Evolutionary conservation across 257 asterid species (phyloP), one percentile per base, ranked within the genome.

Genomic region (Solanum virginianum): DNA sequence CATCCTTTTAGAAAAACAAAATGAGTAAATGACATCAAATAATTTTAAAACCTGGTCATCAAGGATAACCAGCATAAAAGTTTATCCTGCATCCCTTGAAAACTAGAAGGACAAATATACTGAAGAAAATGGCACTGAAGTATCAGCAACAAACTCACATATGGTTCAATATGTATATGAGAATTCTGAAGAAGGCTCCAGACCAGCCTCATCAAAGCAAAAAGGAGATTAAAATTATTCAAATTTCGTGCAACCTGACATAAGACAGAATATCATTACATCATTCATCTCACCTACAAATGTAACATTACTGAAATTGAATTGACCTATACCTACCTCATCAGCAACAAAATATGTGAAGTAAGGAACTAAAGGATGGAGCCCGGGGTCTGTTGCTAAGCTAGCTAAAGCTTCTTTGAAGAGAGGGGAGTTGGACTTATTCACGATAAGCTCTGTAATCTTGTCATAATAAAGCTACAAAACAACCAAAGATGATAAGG

Each of bases 301-400:
- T 70, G 24, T 70, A 53, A 80, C 87, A 43, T 49, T 36, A 20
- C 77, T 83, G 24, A 77, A 86, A 80, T 32, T 29, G 56, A 74
- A 26, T 75, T 65, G 49, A 60, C 84, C 32, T 39, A 68, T 17
- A 62, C 75, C 83, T 86, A 94, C 99, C 98, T 97, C 99, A 66
- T 95, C 99, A 72, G 95, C 97, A 85, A 95, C 92, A 88, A 95
- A 97, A 91, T 90, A 92, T 79, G 99, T 93, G 83, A 97, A 95
- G 88, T 97, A 97, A 63, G 99, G 99, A 87, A 97, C 98, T 87
- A 97, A 87, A 59, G 98, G 98, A 89, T 97, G 99, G 71, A 97
- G 94, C 83, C 99, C 99, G 4, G 99, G 94, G 89, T 95, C 98
- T 84, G 99, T 94, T 88, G 98, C 95, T 93, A 97, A 91, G 94